Percentiles rank a stretch among this genome's conserved stretches.
Evolutionary conservation across 169 alveolate genomes (phyloP).

Genomic region (Plasmodium reichenowi): DNA sequence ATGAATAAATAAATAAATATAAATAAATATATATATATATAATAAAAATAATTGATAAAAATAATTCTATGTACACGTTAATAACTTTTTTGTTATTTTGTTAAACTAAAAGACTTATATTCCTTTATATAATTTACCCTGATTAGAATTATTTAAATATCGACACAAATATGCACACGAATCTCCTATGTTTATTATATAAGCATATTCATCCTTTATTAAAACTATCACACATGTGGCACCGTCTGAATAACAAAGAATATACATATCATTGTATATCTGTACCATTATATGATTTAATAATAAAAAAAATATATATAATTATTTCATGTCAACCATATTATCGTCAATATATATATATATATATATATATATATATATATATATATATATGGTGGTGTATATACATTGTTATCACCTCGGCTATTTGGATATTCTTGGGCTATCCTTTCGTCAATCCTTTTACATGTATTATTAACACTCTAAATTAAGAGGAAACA

Average conservation of each 20-base stretch:
- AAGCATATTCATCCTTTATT: conserved; percentile 78
- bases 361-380: no score
- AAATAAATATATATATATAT: neutral
- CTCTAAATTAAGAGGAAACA: conserved; percentile 18
- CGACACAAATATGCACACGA: conserved; percentile 88
- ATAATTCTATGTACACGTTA: neutral
- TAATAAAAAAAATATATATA: neutral
- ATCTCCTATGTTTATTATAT: conserved; percentile 87
- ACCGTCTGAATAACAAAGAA: conserved; percentile 82
- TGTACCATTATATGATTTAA: neutral
- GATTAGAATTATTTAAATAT: conserved; percentile 43
- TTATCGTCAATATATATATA: neutral
- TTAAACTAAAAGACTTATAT: neutral
- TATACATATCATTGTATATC: no score
- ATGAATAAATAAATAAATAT: neutral
- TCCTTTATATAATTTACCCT: conserved; percentile 9
- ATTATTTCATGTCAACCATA: conserved; percentile 10
- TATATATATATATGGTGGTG: no score
- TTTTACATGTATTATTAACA: conserved; percentile 62
- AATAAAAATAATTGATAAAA: conserved; percentile 2
- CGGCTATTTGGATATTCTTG: conserved; percentile 47
- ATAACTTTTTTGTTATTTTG: conserved; percentile 18
- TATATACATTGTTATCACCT: conserved; percentile 18
- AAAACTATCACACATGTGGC: conserved; percentile 87
- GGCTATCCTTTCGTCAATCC: conserved; percentile 47